Evolutionary conservation across 2,329 filamentous ascomycete genomes (phyloP).

Genomic region (Aspergillus tubingensis): DNA sequence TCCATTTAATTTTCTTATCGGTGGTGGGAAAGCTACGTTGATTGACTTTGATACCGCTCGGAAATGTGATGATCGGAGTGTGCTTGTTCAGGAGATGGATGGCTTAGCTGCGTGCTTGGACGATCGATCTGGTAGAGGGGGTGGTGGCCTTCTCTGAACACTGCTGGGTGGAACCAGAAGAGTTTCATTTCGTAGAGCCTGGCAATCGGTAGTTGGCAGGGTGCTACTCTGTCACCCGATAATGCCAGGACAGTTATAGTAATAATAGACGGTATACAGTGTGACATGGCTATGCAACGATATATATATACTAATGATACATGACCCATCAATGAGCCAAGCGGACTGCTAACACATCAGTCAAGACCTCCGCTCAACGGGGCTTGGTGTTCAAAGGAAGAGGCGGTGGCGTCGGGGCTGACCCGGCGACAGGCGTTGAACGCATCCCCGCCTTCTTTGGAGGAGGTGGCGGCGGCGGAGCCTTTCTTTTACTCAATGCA

Average conservation of each 20-base stretch:
- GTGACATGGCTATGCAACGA: background rate
- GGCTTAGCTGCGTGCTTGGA: conserved; percentile 15
- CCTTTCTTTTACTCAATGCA: conserved; percentile 48
- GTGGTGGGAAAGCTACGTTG: conserved; percentile 21
- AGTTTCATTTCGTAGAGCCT: too few species aligned
- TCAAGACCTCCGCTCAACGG: conserved; percentile 35
- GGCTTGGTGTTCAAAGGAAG: conserved; percentile 62
- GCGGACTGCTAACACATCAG: background rate
- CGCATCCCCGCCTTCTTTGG: conserved; percentile 56
- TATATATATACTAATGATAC: background rate
- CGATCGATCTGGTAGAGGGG: conserved; percentile 19
- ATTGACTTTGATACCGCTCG: conserved; percentile 33
- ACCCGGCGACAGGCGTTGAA: conserved; percentile 34
- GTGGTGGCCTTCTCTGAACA: conserved; percentile 18
- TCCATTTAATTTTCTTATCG: conserved; percentile 32
- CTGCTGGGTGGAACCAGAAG: too few species aligned
- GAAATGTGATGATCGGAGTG: conserved; percentile 24
- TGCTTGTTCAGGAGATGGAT: conserved; percentile 22
- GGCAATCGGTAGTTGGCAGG: too few species aligned
- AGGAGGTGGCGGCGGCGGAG: conserved; percentile 60
- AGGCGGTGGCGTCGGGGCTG: conserved; percentile 52
- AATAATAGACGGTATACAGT: background rate
- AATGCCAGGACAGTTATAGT: too few species aligned
- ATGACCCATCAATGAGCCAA: background rate
- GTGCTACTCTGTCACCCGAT: too few species aligned